Evolutionary conservation across 768 basidiomycete genomes (phyloP).

Genomic region (Collybiopsis confluens): DNA sequence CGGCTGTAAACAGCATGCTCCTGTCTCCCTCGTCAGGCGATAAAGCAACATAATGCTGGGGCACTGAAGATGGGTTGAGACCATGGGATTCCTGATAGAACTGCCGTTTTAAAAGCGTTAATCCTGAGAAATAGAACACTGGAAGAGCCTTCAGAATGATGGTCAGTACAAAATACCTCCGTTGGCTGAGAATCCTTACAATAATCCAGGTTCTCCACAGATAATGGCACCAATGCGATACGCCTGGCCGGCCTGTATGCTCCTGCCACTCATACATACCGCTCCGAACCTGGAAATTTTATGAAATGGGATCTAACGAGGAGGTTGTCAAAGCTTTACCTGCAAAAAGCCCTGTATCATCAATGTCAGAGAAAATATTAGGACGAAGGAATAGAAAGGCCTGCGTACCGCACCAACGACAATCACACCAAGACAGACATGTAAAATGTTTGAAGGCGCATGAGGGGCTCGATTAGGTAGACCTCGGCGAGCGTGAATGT

Average conservation of each 20-base stretch:
- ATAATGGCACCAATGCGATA: constrained; percentile 32
- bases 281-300: constrained; percentile 30
- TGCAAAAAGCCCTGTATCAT: constrained; percentile 38
- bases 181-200: too few species aligned
- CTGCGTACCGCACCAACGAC: constrained; percentile 22
- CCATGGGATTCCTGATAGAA: constrained; percentile 8
- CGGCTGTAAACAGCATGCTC: not conserved
- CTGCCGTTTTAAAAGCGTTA: constrained; percentile 6
- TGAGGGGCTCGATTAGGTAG: constrained; percentile 27
- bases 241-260: constrained; percentile 28
- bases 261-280: constrained; percentile 42
- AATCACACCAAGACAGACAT: constrained; percentile 52
- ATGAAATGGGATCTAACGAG: not conserved
- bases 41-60: constrained; percentile 6
- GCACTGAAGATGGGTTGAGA: not conserved
- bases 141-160: not conserved
- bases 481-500: constrained; percentile 42
- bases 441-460: constrained; percentile 52
- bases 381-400: not conserved
- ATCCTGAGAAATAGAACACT: not conserved
- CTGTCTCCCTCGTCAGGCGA: constrained; percentile 1
- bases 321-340: constrained; percentile 26
- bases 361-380: not conserved
- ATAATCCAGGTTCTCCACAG: constrained; percentile 44
- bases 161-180: too few species aligned